Conservation (phyloP, 2,329 filamentous ascomycete species). For the Colletotrichum liriopes region DNA sequence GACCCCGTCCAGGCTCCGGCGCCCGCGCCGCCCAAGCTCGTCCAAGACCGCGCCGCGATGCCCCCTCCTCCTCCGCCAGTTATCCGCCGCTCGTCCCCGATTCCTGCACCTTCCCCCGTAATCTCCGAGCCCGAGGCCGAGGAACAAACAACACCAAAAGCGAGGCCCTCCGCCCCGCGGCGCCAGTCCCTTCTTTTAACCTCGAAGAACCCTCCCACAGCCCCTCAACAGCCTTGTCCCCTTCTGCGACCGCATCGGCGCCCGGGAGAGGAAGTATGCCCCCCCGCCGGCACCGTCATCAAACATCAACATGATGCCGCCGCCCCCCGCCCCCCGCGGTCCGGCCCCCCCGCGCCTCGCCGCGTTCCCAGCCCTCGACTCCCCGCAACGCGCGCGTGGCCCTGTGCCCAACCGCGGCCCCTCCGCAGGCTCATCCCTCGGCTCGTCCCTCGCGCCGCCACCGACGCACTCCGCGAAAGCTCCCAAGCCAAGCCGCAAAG, state of each 20-base stretch:
- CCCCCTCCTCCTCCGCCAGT: slow-evolving; percentile 48
- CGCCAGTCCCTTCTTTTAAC: slow-evolving; percentile 62
- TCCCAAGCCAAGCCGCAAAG: slow-evolving; percentile 75
- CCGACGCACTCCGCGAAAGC: slow-evolving; percentile 69
- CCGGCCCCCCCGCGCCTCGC: slow-evolving; percentile 39
- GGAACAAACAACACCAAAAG: slow-evolving; percentile 69
- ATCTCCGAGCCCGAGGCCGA: slow-evolving; percentile 51
- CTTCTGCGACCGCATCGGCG: slow-evolving; percentile 45
- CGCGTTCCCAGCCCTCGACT: slow-evolving; percentile 43
- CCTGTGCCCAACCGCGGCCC: slow-evolving; percentile 55
- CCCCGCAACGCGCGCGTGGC: slow-evolving; percentile 47
- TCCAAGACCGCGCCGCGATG: slow-evolving; percentile 54
- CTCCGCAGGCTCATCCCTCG: slow-evolving; percentile 46
- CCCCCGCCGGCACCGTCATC: slow-evolving; percentile 28
- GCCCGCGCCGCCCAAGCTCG: slow-evolving; percentile 9
- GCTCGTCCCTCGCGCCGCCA: slow-evolving; percentile 66
- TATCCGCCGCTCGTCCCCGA: slow-evolving; percentile 40
- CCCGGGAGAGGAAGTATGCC: slow-evolving; percentile 40
- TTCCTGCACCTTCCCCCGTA: neutral
- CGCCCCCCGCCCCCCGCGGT: slow-evolving; percentile 48
- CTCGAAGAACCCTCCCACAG: slow-evolving; percentile 50
- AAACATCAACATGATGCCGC: slow-evolving; percentile 49
- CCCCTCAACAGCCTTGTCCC: slow-evolving; percentile 38
- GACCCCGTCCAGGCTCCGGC: slow-evolving; percentile 13
- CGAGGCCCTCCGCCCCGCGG: slow-evolving; percentile 50